Conservation (phyloP, 495 filamentous ascomycete species). For the Parathielavia hyrcaniae region DNA sequence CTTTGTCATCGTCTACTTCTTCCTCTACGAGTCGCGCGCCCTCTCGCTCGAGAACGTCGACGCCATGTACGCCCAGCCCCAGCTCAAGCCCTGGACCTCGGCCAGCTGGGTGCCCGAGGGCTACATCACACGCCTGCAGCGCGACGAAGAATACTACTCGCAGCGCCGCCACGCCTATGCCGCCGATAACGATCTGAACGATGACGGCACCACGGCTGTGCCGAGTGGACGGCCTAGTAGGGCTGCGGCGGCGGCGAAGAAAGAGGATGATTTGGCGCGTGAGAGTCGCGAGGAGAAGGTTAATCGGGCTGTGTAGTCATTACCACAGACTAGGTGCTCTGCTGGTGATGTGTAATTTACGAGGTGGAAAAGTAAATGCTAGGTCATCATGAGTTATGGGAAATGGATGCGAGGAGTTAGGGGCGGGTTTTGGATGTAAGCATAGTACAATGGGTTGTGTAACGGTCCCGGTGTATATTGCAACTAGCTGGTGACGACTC, state of each 20-base stretch:
- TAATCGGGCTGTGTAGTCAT: constrained; percentile 8
- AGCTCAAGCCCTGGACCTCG: constrained; percentile 62
- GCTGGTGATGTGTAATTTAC: too few species aligned
- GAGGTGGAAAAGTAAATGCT: too few species aligned
- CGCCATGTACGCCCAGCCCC: constrained; percentile 61
- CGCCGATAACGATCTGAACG: neutral
- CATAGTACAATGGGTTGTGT: too few species aligned
- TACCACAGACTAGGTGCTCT: too few species aligned
- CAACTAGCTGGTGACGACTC: too few species aligned
- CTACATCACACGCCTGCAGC: constrained; percentile 28
- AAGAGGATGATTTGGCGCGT: neutral
- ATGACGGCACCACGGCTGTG: constrained; percentile 18
- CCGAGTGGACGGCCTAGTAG: constrained; percentile 18
- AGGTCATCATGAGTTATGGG: too few species aligned
- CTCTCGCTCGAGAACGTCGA: constrained; percentile 67
- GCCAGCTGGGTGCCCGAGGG: constrained; percentile 52
- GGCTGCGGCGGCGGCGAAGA: constrained; percentile 11
- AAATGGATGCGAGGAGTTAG: too few species aligned
- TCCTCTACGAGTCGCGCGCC: constrained; percentile 64
- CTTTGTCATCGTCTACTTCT: constrained; percentile 67
- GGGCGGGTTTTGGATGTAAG: too few species aligned
- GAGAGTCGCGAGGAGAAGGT: constrained; percentile 8
- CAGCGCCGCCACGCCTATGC: neutral
- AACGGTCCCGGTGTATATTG: too few species aligned
- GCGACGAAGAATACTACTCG: constrained; percentile 23